These are phyloP conservation scores for Wickerhamiella dianesei DNA, from an alignment of 805 yeast species.

Conservation along the genomic window DNA sequence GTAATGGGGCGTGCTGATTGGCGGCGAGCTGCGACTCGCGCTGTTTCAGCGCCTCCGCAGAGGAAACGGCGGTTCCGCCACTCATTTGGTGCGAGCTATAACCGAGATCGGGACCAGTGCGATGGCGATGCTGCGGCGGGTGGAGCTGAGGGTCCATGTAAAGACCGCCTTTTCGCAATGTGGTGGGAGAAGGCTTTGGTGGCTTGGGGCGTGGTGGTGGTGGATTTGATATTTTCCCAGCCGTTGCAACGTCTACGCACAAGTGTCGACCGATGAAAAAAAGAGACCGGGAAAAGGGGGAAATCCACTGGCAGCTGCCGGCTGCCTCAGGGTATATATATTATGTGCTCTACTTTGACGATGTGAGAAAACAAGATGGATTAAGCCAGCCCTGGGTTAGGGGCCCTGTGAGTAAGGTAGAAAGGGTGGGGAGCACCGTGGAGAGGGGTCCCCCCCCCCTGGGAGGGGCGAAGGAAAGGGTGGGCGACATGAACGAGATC, in stretches of 20 bases:
- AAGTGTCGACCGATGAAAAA: too few relatives aligned
- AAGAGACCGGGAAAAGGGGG: not conserved
- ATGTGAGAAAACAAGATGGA: not conserved
- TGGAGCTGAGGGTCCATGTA: too few relatives aligned
- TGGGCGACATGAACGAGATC: not conserved
- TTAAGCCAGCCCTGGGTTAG: not conserved
- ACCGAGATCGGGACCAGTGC: too few relatives aligned
- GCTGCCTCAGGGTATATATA: not conserved
- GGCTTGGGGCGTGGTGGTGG: too few relatives aligned
- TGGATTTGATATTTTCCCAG: too few relatives aligned
- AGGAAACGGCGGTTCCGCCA: not conserved
- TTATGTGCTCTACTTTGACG: not conserved
- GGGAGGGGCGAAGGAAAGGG: not conserved
- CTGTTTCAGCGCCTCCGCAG: not conserved
- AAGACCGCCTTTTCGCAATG: too few relatives aligned
- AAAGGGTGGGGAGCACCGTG: not conserved
- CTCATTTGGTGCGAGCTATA: too few relatives aligned
- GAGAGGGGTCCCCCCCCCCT: not conserved
- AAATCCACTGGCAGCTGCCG: not conserved
- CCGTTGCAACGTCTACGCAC: too few relatives aligned
- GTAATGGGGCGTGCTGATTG: too few relatives aligned
- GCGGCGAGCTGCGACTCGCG: not conserved
- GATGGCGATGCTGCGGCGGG: too few relatives aligned
- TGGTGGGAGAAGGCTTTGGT: too few relatives aligned
- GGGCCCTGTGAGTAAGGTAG: not conserved